Evolutionary conservation across 225 moss, liverwort and hornwort genomes (phyloP).

Genomic region (Takakia lepidozioides): DNA sequence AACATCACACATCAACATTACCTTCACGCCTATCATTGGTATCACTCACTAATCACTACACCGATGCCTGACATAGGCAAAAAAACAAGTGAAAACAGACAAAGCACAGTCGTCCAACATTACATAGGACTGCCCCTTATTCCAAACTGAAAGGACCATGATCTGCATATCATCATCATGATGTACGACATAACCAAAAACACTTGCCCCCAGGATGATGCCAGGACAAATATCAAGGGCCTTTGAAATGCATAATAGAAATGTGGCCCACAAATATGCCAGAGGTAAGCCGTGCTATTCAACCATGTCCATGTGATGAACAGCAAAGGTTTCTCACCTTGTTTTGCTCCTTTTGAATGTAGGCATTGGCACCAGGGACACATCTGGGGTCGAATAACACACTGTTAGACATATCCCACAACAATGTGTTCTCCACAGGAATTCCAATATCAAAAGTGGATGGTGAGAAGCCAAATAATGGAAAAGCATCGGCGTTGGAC

Average conservation of each 20-base stretch:
- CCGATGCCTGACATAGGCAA: not conserved
- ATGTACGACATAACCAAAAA: not conserved
- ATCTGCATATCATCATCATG: no score
- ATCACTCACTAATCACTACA: not conserved
- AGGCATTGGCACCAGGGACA: slow-evolving; percentile 56
- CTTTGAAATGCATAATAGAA: no score
- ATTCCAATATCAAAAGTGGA: not conserved
- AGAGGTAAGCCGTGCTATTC: not conserved
- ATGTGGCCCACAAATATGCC: no score
- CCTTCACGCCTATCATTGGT: not conserved
- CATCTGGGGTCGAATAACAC: slow-evolving; percentile 31
- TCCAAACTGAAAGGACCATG: no score
- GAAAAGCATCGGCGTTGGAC: not conserved
- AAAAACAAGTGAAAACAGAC: not conserved
- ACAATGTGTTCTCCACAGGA: not conserved
- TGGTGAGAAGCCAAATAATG: not conserved
- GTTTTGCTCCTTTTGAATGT: slow-evolving; percentile 65
- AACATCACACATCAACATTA: not conserved
- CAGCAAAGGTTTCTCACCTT: slow-evolving; percentile 38
- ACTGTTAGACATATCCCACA: slow-evolving; percentile 1
- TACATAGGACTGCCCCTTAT: not conserved
- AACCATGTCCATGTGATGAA: not conserved
- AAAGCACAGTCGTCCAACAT: not conserved
- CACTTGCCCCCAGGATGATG: not conserved
- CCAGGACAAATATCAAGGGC: not conserved